Conservation (phyloP, 139 green algal genomes). For the Chlamydomonas incerta region DNA sequence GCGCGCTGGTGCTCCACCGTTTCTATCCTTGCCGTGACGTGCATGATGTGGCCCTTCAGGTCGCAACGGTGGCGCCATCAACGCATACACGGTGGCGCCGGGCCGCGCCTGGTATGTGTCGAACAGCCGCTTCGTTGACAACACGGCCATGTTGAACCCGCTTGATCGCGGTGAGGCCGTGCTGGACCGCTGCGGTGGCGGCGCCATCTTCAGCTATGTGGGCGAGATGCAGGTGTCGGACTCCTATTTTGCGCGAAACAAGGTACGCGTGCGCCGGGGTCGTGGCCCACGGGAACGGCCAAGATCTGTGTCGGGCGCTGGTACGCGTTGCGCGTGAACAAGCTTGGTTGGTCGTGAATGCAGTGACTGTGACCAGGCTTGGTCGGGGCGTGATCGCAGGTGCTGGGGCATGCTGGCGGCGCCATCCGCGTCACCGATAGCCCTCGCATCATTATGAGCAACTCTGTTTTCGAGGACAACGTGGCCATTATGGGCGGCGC, state of each 20-base stretch:
- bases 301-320: no score
- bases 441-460: neutral
- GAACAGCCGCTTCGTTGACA: neutral
- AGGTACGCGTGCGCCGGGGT: neutral
- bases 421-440: conserved; percentile 1
- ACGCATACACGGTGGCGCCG: neutral
- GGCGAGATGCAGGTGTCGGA: neutral
- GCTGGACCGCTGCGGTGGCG: neutral
- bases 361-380: no score
- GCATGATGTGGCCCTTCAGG: no score
- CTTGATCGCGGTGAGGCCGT: neutral
- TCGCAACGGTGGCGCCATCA: conserved; percentile 4
- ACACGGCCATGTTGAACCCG: neutral
- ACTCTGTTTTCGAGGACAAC: neutral
- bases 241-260: neutral
- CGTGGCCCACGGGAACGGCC: no score
- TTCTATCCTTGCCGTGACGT: no score
- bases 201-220: neutral
- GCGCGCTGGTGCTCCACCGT: no score
- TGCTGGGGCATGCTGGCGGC: conserved; percentile 6
- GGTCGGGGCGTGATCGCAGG: no score
- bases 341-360: no score
- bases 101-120: neutral
- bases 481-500: conserved; percentile 17
- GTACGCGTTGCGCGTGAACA: no score